Evolutionary conservation across 805 yeast species (phyloP), one percentile per base, ranked within the genome.

Genomic region (Spathaspora hagerdaliae): DNA sequence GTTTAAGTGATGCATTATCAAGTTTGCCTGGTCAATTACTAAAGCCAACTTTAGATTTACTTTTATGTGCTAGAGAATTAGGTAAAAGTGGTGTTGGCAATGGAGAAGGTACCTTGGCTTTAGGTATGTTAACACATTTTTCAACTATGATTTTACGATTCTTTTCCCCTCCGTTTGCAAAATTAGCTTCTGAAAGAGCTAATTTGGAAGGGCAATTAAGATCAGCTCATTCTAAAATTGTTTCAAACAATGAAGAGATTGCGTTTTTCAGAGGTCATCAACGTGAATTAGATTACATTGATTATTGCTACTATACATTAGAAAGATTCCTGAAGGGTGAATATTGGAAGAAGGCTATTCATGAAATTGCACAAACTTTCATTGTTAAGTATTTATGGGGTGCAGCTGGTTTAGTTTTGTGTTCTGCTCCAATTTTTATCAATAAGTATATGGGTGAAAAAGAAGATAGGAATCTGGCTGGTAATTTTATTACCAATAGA

Each of bases 301-400:
- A 91, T 67, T 77, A 75, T 55, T 79, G 88, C 26, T 91, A 88
- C 65, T 90, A 88, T 64, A 84, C 85, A 51, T 72, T 90, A 53
- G 94, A 87, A 52, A 73, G 83, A 49, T 92, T 90, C 64, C 75
- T 84, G 52, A 80, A 85, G 56, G 78, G 82, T 66, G 91, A 86
- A 58, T 77, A 85, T 51, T 79, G 86, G 66, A 83, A 87, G 54
- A 75, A 84, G 68, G 83, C 92, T 27, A 63, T 85, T 26, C 92
- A 90, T 64, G 90, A 90, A 58, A 78, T 87, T 53, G 86, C 92
- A 1, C 94, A 92, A 53, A 87, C 85, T 41, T 91, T 90, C 56
- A 82, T 89, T 44, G 91, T 91, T 50, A 91, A 91, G 67, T 91
- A 91, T 65, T 80, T 89, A 41, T 85, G 97, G 91, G 98, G 98